Percentiles rank a stretch among this genome's conserved stretches.
Evolutionary conservation across 2,329 filamentous ascomycete species (phyloP).

Genomic region (Calonectria pteridis): DNA sequence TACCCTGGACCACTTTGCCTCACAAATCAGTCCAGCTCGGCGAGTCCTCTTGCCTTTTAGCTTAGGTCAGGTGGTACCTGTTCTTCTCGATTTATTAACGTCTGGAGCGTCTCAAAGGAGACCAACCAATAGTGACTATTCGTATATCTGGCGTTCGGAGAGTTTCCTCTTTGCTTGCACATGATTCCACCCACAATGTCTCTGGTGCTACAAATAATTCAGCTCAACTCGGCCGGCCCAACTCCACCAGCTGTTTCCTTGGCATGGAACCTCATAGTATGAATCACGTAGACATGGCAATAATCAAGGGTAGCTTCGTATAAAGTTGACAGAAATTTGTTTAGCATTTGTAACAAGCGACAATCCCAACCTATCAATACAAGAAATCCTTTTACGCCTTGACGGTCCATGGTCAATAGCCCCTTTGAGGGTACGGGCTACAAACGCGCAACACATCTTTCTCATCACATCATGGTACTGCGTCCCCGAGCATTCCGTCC

Average conservation of each 20-base stretch:
- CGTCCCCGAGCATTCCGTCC: constrained; percentile 2
- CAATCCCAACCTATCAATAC: constrained; percentile 45
- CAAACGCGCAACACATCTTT: constrained; percentile 29
- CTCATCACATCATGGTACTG: constrained; percentile 24
- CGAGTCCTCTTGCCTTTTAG: too few relatives aligned
- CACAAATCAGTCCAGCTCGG: neutral
- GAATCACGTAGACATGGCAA: neutral
- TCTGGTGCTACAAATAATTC: too few relatives aligned
- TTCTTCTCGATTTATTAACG: too few relatives aligned
- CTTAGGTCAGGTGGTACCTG: too few relatives aligned
- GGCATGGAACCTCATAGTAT: neutral
- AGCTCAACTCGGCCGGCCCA: neutral
- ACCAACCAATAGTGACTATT: too few relatives aligned
- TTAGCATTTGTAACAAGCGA: constrained; percentile 37
- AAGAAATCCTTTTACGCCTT: constrained; percentile 42
- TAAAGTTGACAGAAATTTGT: constrained; percentile 34
- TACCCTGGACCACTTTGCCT: neutral
- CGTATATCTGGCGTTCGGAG: too few relatives aligned
- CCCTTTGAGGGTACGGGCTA: constrained; percentile 36
- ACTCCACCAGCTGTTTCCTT: neutral
- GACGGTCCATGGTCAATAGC: constrained; percentile 24
- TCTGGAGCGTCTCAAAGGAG: too few relatives aligned
- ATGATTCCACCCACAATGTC: too few relatives aligned
- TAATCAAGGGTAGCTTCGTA: neutral
- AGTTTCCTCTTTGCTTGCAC: too few relatives aligned